Base-by-base conservation (phyloP, 1,284 basidiomycete species). In the Moniliophthora roreri region DNA sequence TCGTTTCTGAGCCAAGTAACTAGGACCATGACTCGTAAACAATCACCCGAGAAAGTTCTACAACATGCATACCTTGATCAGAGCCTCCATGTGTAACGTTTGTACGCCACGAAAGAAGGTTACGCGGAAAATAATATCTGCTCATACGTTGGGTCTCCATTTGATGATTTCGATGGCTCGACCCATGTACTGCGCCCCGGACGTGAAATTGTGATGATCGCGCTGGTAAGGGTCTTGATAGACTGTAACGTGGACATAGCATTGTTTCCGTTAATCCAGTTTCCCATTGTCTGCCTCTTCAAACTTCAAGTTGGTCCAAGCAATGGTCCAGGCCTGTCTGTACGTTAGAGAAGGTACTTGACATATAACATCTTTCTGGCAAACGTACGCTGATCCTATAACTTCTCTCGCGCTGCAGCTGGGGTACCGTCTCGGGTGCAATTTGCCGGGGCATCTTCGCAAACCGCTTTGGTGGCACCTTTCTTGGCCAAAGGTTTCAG, bases 41-140 rank as follows among this genome's bases (percentile, higher is more conserved):
- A 48, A 11, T 13, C 7, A 18, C 23, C 20, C 1, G 15, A 3
- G 11, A 50, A 46, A 11, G 1, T n/a, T 11, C 10, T 8, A n/a
- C 37, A 21, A 24, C 6, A 34, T 13, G n/a, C 4, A 37, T 35
- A 69, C 69, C 55, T 61, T 46, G 52, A 67, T 62, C n/a, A 66
- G 50, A 3, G 59, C 51, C 4, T 66, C 54, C 18, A 69, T 39
- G 39, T 65, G 63, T 34, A 68, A 24, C 1, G 49, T 48, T 23
- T 62, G 61, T 10, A 69, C 55, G 9, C 67, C 65, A n/a, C 63
- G 59, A 4, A 64, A 37, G 52, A 70, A 71, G 0, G 65, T 62
- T 13, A 49, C 38, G 18, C 63, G 58, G 34, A 70, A 69, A 8
- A 69, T 62, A 1, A 52, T 64, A 38, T 62, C 50, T 35, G 58